Base-by-base conservation (phyloP, 257 asterid genomes). In the Galeopsis tetrahit region DNA sequence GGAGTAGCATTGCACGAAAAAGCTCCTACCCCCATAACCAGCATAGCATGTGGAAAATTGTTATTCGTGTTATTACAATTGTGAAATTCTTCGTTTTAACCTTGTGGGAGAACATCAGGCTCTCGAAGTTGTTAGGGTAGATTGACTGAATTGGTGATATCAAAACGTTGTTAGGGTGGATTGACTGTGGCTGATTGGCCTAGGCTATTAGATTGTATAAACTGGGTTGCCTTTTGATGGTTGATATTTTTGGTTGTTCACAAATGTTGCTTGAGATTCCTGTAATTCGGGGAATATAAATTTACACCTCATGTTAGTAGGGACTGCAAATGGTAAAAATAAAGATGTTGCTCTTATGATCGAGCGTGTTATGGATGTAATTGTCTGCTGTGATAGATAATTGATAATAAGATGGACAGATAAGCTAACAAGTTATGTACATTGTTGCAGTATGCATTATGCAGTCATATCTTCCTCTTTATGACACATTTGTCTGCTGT, bases 271-370 rank as follows among this genome's bases (percentile, higher is more conserved):
- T 42, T 42, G 48, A 42, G 48, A 10, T 8, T 42, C 48, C 48
- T 42, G 48, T 42, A 8, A 42, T 42, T 42, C n/a, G 13, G 48
- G 48, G 48, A 10, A 8, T 14, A 44, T 44, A 44, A 44, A 42
- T 17, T 17, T 21, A 21, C 28, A 21, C 28, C 28, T 21, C 28
- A 21, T 21, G 28, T 66, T 31, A 32, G 33, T 15, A 44, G 74
- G 35, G 7, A 31, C 14, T 34, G 64, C 21, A 10, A 21, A 59
- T 58, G 68, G 10, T 48, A 7, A 42, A 42, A 34, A 57, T 71
- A 61, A 2, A 15, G 31, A 53, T 62, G 77, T 10, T 40, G 10
- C 51, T 73, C 34, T 56, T 40, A 40, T 40, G 46, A 40, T 70
- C 48, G 4, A 53, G 13, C 15, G 38, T 28, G 21, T 53, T 38